Evolutionary conservation across 106 monocot genomes (phyloP), one percentile per base, ranked within the genome.

Genomic region (Dendrobium huoshanense): DNA sequence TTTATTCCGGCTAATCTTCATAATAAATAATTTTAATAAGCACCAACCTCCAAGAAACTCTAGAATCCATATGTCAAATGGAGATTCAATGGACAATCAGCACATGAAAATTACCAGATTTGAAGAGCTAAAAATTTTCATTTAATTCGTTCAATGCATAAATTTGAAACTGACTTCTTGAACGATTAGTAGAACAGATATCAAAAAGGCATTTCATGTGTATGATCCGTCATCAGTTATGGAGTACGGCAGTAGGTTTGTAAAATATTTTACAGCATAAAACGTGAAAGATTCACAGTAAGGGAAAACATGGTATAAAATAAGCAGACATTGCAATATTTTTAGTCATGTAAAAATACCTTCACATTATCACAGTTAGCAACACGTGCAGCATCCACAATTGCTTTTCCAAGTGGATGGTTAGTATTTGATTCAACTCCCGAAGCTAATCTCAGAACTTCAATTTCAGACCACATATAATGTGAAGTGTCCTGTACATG

Each of bases 341-440:
- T n/a, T 43, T 43, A 33, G 33, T 19, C 15, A 9, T 74, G n/a
- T 15, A n/a, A 74, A 18, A 78, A 79, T 81, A 94, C 97, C 90
- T 91, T 84, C 49, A 87, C 82, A 83, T 80, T 79, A 64, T 75
- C 55, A 81, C 88, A 92, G 80, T 80, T 83, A 84, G 89, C 86
- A 83, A 76, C 80, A 78, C 73, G 84, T 85, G 95, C 91, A 81
- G 98, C 98, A 84, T 92, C 92, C 42, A 86, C 4, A 55, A 98
- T 98, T 75, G 95, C 94, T 88, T 98, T 98, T 82, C 98, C 98
- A 87, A 98, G 86, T 54, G 98, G 98, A 86, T 98, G 98, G 76
- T 89, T 95, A 67, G 98, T 92, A 79, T 92, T 94, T 61, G 89
- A 89, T 87, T 98, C 98, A 78, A 98, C 98, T 77, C 88, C 92